Evolutionary conservation across 2,329 filamentous ascomycete species (phyloP).

Genomic region (Capronia americana): DNA sequence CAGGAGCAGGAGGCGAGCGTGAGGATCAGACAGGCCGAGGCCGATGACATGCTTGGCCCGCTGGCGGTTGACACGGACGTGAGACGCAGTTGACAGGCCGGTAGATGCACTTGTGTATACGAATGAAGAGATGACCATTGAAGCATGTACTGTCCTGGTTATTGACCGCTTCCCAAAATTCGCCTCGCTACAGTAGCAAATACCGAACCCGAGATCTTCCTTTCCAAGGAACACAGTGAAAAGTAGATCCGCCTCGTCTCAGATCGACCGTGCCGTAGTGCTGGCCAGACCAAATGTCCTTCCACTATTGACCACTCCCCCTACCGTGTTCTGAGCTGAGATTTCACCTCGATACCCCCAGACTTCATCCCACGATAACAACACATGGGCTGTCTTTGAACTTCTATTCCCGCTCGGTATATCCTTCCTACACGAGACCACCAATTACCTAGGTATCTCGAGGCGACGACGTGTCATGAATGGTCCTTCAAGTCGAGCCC

Average conservation of each 20-base stretch:
- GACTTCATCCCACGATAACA: background rate
- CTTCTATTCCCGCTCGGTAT: background rate
- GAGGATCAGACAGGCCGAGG: constrained; percentile 27
- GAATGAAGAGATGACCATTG: background rate
- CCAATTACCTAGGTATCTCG: too few relatives aligned
- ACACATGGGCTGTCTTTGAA: background rate
- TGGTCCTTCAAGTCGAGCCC: too few relatives aligned
- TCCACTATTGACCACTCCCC: background rate
- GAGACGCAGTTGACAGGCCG: constrained; percentile 24
- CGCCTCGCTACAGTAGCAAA: background rate
- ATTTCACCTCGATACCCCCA: background rate
- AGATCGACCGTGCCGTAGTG: background rate
- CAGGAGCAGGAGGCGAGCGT: constrained; percentile 60
- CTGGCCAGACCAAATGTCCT: background rate
- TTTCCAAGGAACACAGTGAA: background rate
- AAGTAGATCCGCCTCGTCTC: background rate
- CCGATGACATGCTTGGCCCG: constrained; percentile 23
- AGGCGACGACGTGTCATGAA: too few relatives aligned
- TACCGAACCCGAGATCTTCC: background rate
- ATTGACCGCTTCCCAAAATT: too few relatives aligned
- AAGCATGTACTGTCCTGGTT: background rate
- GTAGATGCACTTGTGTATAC: background rate
- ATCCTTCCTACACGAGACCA: background rate
- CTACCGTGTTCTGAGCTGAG: background rate
- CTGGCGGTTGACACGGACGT: constrained; percentile 15